phyloP scores from a whole-genome alignment of 2,329 filamentous ascomycete genomes.

The Rhynchosporium agropyri region DNA sequence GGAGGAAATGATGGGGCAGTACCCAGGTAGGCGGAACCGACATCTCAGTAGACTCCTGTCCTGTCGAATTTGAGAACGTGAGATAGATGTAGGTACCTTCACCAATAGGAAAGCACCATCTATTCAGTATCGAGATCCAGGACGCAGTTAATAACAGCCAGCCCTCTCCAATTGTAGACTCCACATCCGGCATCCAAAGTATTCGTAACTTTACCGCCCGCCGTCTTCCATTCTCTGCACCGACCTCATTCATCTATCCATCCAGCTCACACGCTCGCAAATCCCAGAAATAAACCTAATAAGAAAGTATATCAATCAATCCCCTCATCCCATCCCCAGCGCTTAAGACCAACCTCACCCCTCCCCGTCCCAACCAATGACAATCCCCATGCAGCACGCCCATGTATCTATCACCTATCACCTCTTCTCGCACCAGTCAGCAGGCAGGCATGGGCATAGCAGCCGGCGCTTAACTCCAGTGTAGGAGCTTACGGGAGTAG shows the following conservation, averaged over 20 bases:
- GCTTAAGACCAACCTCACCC: conserved; percentile 6
- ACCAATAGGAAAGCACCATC: no score
- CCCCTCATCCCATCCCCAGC: conserved; percentile 8
- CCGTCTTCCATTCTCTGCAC: neutral
- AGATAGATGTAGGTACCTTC: no score
- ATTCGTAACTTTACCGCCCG: neutral
- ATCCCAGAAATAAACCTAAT: no score
- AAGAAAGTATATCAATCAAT: no score
- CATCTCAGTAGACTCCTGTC: neutral
- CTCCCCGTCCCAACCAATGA: conserved; percentile 6
- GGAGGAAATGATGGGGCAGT: neutral
- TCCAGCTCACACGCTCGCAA: neutral
- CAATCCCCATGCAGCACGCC: neutral
- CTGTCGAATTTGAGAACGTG: no score
- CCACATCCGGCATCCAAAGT: neutral
- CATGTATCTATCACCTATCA: no score
- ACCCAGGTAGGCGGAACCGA: neutral
- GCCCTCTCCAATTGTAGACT: neutral
- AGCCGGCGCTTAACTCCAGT: conserved; percentile 12
- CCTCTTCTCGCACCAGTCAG: conserved; percentile 10
- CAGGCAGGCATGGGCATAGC: neutral
- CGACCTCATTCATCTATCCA: neutral
- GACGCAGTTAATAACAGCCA: no score
- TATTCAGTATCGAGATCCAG: no score
- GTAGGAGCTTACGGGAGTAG: neutral